Evolutionary conservation across 805 yeast genomes (phyloP), one percentile per base, ranked within the genome.

Genomic region (Candida stauntonica): DNA sequence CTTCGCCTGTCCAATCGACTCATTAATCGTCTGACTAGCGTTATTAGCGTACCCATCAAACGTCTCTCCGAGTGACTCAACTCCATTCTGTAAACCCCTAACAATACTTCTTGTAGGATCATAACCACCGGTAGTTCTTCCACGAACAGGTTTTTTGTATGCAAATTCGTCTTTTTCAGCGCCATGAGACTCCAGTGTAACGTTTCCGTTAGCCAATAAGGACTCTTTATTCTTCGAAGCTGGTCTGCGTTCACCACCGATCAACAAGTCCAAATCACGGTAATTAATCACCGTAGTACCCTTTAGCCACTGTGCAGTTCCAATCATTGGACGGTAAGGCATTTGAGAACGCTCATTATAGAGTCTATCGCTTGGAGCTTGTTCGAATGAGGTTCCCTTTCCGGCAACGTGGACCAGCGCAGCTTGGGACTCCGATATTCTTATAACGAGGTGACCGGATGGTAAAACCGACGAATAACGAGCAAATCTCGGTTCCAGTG

Each of bases 291-390:
- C 69, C 15, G 77, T 76, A 0, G 82, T 65, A 3, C 96, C 96
- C 48, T 81, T 77, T 6, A 93, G 86, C 93, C 96, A 85, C 58
- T 82, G 91, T 31, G 85, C 66, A 0, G 93, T 75, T 26, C 87
- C 77, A 6, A 86, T 77, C 5, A 76, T 70, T 3, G 99, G 99
- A 33, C 98, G 70, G 23, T 77, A 74, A 2, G 96, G 94, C 16
- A 82, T 73, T 5, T 72, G 63, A 31, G 83, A 69, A 44, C 77
- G 74, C 18, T 76, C 81, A 52, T 85, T 82, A 63, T 81, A 89
- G 26, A 93, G 62, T 2, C 70, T 62, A 57, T 86, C 95, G 1
- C 67, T 57, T n/a, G 50, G 36, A 4, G 27, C 34, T 17, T 36
- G 31, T 3, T 26, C 29, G 5, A 39, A 18, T 7, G 31, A 21